Evolutionary conservation across 805 yeast genomes (phyloP).

Genomic region (Yamadazyma tumulicola): DNA sequence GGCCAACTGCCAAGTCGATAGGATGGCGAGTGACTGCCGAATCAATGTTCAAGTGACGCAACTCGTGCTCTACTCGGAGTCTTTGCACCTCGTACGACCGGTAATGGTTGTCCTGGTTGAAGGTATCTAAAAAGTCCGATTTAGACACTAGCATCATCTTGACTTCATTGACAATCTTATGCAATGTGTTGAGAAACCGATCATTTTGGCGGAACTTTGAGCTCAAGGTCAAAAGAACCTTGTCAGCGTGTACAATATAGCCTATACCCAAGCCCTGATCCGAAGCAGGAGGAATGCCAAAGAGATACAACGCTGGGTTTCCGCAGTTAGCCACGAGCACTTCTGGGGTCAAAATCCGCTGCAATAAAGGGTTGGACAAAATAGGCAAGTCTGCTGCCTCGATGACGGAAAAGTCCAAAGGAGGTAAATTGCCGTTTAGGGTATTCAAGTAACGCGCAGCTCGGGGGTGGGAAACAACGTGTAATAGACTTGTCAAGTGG

Average conservation of each 20-base stretch:
- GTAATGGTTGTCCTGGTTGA: conserved; percentile 27
- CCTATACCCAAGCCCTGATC: conserved; percentile 94
- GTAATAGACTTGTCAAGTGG: conserved; percentile 62
- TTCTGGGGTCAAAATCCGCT: conserved; percentile 34
- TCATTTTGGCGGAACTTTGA: conserved; percentile 87
- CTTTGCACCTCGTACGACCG: conserved; percentile 32
- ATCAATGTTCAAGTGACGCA: conserved; percentile 23
- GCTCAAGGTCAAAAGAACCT: conserved; percentile 75
- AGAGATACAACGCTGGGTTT: conserved; percentile 78
- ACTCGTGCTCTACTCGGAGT: conserved; percentile 33
- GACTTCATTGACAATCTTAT: conserved; percentile 58
- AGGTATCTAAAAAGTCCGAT: conserved; percentile 27
- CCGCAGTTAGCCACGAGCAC: conserved; percentile 80
- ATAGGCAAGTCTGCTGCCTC: conserved; percentile 23
- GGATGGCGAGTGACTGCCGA: conserved; percentile 23
- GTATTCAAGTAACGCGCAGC: conserved; percentile 35
- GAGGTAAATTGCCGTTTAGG: conserved; percentile 38
- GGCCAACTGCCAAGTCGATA: conserved; percentile 20
- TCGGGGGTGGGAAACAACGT: conserved; percentile 47
- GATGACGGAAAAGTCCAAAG: conserved; percentile 17
- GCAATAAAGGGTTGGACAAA: conserved; percentile 30
- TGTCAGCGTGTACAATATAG: conserved; percentile 77
- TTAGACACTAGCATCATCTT: conserved; percentile 44
- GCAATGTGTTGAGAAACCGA: conserved; percentile 68
- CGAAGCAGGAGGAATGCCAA: conserved; percentile 90